A percentile compares a stretch with the other conserved stretches of the same genome.
phyloP scores from a whole-genome alignment of 2,329 filamentous ascomycete species.

The Paracoccidioides brasiliensis region DNA sequence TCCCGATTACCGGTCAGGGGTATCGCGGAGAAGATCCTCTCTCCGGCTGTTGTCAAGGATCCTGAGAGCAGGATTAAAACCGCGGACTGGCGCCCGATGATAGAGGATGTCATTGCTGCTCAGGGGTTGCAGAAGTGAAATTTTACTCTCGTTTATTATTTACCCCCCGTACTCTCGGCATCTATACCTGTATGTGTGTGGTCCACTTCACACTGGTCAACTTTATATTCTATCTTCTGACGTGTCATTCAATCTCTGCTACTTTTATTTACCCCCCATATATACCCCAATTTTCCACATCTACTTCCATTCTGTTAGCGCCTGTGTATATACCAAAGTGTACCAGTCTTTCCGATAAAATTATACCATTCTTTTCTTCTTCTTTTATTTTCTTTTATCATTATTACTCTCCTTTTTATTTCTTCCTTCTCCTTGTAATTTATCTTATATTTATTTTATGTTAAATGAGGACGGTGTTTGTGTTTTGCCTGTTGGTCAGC shows the following conservation, averaged over 20 bases:
- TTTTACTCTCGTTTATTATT: neutral
- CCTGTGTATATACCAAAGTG: too few relatives aligned
- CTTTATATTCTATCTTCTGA: neutral
- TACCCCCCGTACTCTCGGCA: neutral
- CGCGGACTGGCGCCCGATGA: conserved; percentile 21
- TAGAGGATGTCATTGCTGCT: neutral
- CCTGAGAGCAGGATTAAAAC: conserved; percentile 21
- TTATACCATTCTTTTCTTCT: too few relatives aligned
- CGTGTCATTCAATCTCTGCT: neutral
- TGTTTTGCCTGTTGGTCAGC: neutral
- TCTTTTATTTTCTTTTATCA: too few relatives aligned
- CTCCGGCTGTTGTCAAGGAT: conserved; percentile 28
- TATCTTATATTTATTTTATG: too few relatives aligned
- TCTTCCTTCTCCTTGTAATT: too few relatives aligned
- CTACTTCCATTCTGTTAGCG: too few relatives aligned
- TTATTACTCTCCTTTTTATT: too few relatives aligned
- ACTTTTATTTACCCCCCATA: neutral
- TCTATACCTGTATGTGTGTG: neutral
- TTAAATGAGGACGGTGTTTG: neutral
- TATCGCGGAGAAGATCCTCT: conserved; percentile 26
- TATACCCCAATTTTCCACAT: too few relatives aligned
- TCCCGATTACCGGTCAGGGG: conserved; percentile 29
- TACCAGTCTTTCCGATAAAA: too few relatives aligned
- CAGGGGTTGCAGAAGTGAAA: neutral
- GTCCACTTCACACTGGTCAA: too few relatives aligned